A percentile compares a stretch with the other conserved stretches of the same genome.
Conservation (phyloP, 177 flowering plant genomes). For the Vitis hybrid region DNA sequence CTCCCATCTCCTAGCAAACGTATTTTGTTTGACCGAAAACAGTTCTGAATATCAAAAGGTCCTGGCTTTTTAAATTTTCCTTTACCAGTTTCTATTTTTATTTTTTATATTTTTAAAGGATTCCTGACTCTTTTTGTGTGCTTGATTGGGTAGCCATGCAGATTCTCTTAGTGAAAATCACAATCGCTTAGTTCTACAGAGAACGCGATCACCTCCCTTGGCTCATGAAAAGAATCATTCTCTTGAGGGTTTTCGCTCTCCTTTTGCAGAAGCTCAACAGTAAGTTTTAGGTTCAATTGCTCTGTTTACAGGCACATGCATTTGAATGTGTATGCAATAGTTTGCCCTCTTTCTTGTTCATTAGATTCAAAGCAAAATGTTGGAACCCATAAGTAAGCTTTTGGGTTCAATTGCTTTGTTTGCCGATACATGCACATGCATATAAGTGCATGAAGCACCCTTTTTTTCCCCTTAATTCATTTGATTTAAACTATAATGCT, state of each 20-base stretch:
- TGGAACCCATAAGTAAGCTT: not conserved
- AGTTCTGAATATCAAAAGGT: not conserved
- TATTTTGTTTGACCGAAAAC: not conserved
- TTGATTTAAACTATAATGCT: not conserved
- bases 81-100: not conserved
- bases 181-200: slow-evolving; percentile 12
- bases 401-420: not conserved
- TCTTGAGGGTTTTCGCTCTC: slow-evolving; percentile 13
- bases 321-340: too few species aligned
- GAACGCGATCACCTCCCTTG: slow-evolving; percentile 21
- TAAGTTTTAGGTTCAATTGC: not conserved
- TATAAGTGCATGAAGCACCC: too few species aligned
- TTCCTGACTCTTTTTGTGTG: not conserved
- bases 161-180: slow-evolving; percentile 6
- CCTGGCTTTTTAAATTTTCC: not conserved
- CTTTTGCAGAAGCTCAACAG: slow-evolving; percentile 21
- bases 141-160: slow-evolving; percentile 8
- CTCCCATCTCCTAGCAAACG: not conserved
- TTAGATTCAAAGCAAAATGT: not conserved
- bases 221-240: slow-evolving; percentile 12
- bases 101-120: not conserved
- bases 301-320: too few species aligned
- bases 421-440: too few species aligned
- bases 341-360: not conserved
- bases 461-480: not conserved